A percentile compares a stretch with the other conserved stretches of the same genome.
These are phyloP conservation scores for Trichoderma lentiforme DNA, from an alignment of 2,329 filamentous ascomycete species.

Conservation along the genomic window DNA sequence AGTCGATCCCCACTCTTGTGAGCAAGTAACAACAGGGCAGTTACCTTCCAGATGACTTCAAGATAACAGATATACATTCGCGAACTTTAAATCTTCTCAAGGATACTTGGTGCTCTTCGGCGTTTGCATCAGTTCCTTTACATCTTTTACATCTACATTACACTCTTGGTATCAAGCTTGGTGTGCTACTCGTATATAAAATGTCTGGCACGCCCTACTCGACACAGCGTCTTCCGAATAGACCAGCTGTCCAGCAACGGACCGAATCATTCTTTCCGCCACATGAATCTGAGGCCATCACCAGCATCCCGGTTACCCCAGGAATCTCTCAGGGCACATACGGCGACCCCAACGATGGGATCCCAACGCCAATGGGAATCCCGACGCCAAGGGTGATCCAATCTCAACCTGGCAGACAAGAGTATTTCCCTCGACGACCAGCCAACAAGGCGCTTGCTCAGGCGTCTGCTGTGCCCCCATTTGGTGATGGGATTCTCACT, in stretches of 20 bases:
- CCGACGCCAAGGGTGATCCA: neutral
- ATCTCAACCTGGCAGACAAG: neutral
- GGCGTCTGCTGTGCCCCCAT: neutral
- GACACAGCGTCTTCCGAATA: neutral
- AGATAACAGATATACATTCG: neutral
- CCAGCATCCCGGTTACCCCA: conserved; percentile 13
- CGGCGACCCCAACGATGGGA: neutral
- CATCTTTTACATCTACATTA: neutral
- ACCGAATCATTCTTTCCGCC: neutral
- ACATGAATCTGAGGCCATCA: neutral
- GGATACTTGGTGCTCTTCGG: neutral
- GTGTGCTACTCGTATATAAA: neutral
- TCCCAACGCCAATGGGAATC: neutral
- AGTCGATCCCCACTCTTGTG: neutral
- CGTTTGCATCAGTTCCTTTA: neutral
- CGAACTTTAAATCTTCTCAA: neutral
- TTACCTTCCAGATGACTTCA: neutral
- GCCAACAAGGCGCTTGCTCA: neutral
- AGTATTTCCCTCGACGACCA: neutral
- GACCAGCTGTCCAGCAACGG: neutral
- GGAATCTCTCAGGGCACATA: conserved; percentile 9
- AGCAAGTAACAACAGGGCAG: neutral
- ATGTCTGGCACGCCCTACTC: neutral
- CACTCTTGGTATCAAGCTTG: neutral
- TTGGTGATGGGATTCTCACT: neutral